Conservation (phyloP, 2,329 filamentous ascomycete genomes). For the Fusarium lyarnte region DNA sequence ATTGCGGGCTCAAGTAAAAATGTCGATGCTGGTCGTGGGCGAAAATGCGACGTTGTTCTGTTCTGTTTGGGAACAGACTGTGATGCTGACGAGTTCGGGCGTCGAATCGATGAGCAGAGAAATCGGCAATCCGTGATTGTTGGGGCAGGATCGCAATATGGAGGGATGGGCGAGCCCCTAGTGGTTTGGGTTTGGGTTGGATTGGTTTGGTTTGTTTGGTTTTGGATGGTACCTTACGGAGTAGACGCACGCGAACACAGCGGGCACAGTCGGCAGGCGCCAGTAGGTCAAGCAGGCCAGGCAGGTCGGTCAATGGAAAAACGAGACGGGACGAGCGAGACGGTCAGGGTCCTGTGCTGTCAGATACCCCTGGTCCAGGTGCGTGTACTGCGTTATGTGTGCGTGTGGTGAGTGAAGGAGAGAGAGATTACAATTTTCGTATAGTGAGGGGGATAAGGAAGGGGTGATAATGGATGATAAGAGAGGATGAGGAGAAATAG, state of each 20-base stretch:
- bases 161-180: constrained; percentile 38
- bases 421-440: constrained; percentile 28
- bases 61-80: constrained; percentile 9
- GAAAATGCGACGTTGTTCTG: constrained; percentile 7
- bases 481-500: constrained; percentile 19
- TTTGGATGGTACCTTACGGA: neutral
- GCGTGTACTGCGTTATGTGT: constrained; percentile 1
- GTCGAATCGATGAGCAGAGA: constrained; percentile 32
- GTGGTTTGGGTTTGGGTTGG: neutral
- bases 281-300: neutral
- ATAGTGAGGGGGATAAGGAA: constrained; percentile 5
- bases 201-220: neutral
- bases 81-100: constrained; percentile 24
- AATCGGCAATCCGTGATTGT: constrained; percentile 30
- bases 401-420: neutral
- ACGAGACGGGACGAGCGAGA: constrained; percentile 23
- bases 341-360: constrained; percentile 37
- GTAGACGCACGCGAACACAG: constrained; percentile 40
- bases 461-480: constrained; percentile 4
- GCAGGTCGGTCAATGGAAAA: constrained; percentile 42
- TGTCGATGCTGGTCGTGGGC: neutral
- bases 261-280: constrained; percentile 31
- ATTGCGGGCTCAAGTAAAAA: neutral
- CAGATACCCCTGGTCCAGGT: constrained; percentile 33
- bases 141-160: constrained; percentile 40